phyloP scores from a whole-genome alignment of 345 rosid genomes.

The Hibiscus tridactylites region DNA sequence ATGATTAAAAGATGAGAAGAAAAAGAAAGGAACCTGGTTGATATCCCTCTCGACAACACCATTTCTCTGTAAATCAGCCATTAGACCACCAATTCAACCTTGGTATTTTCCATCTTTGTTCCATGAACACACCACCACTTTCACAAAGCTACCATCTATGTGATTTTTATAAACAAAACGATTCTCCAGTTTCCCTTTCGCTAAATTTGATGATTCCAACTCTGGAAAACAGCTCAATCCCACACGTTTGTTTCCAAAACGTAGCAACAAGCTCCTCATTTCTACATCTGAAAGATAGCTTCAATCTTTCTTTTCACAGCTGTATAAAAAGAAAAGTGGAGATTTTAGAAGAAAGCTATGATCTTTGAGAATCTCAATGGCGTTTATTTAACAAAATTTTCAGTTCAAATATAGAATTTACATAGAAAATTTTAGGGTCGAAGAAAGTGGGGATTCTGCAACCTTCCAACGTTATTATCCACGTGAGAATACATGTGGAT shows the following conservation, averaged over 20 bases:
- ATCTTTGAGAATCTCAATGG: background rate
- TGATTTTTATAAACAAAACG: background rate
- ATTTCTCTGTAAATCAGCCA: conserved; percentile 63
- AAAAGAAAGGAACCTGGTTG: conserved; percentile 49
- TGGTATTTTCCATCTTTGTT: conserved; percentile 11
- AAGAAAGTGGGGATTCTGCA: no score
- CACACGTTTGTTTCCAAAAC: background rate
- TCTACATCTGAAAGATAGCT: background rate
- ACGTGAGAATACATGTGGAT: no score
- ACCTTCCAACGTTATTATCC: no score
- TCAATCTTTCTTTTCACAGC: background rate
- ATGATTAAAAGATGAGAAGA: background rate
- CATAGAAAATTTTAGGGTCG: no score
- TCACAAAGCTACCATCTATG: background rate
- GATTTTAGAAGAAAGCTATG: background rate
- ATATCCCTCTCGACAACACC: conserved; percentile 68
- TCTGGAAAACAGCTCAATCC: no score
- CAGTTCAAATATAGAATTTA: background rate
- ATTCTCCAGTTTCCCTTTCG: conserved; percentile 8
- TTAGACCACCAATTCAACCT: conserved; percentile 31
- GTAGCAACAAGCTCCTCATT: background rate
- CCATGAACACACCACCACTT: conserved; percentile 19
- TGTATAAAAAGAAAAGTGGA: background rate
- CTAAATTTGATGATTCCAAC: conserved; percentile 15
- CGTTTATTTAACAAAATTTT: background rate